Evolutionary conservation across 2,329 filamentous ascomycete genomes (phyloP), one percentile per base, ranked within the genome.

Genomic region (Penicillium palitans): DNA sequence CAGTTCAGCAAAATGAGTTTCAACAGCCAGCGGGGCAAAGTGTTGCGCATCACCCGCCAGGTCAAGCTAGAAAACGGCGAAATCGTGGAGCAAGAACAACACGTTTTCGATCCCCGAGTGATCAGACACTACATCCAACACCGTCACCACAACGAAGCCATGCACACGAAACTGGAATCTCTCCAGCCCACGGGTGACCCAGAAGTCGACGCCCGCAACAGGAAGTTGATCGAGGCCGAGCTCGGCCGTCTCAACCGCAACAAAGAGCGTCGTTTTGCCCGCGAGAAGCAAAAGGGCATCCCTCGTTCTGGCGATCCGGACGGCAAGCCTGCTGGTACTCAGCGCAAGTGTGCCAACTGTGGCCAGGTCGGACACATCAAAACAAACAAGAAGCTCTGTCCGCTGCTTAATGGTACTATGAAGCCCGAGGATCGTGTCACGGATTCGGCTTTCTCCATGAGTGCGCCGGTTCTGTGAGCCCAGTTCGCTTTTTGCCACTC

Each of bases 301-400:
- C 71, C 76, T 60, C 74, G 79, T 21, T 76, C 79, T 2, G 80
- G 80, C 33, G 76, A 78, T 5, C 77, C 78, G 3, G 77, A 78
- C 31, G 87, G 88, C 61, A 96, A 91, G 57, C 89, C 89, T 35
- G 81, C 80, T 37, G 81, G 81, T 45, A 88, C 86, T 12, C 82
- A 83, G 56, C 85, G 96, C 69, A 98, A 98, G 80, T 99, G 95
- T 78, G 95, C 95, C 66, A 98, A 97, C 76, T 99, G 95, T 78
- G 95, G 95, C 51, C 90, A 95, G 75, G 90, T 96, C 55, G 95
- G 95, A 33, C 95, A 99, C 72, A 99, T 99, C 81, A 97, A 97
- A 78, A 98, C 93, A 48, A 98, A 98, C 81, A 96, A 97, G 80
- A 98, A 97, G 91, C 84, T 93, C 69, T 96, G 91, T 74, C 91